Base-by-base conservation (phyloP, 805 yeast genomes). In the Candida cerambycidarum region DNA sequence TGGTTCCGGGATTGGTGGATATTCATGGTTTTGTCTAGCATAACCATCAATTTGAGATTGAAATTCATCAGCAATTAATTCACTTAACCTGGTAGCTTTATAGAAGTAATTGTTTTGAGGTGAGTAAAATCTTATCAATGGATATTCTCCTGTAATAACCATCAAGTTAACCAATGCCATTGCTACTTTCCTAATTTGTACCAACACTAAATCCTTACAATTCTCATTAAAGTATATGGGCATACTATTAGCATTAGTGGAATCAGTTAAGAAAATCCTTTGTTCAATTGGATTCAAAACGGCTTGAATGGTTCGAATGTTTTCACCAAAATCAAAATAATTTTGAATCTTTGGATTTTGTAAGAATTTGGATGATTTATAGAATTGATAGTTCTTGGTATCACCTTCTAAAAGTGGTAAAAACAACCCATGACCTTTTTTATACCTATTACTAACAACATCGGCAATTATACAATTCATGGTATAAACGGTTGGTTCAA, bases 61-160 rank as follows among this genome's bases (percentile, higher is more conserved):
- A 46, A 90, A 83, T 44, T 75, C 79, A 21, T 65, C 68, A 1
- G 97, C 96, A 36, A 92, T 71, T 61, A 83, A 67, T 53, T 76
- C 79, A 1, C 93, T 85, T 19, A 85, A 65, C 21, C 78, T 62
- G 3, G 82, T 67, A 0, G 89, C 83, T 18, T 75, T 73, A 36
- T 50, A 47, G 50, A 78, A 75, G 23, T 66, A 59, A 8, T 73
- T 69, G 29, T 78, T 66, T 13, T 75, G 67, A 32, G 76, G 76
- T 7, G 79, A 70, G 56, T 80, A 83, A 63, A 79, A 87, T 51
- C 99, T 73, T 15, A 93, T 79, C 33, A 85, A 76, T 2, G 99
- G 99, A 53, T 85, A 87, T 56, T 90, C 97, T 11, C 95, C 95
- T 1, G 93, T 80, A 8, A 85, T 57, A 6, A 85, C 78, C 69